A percentile compares a stretch with the other conserved stretches of the same genome.
Conservation (phyloP, 1,284 basidiomycete genomes). For the Polyporus tsugae region DNA sequence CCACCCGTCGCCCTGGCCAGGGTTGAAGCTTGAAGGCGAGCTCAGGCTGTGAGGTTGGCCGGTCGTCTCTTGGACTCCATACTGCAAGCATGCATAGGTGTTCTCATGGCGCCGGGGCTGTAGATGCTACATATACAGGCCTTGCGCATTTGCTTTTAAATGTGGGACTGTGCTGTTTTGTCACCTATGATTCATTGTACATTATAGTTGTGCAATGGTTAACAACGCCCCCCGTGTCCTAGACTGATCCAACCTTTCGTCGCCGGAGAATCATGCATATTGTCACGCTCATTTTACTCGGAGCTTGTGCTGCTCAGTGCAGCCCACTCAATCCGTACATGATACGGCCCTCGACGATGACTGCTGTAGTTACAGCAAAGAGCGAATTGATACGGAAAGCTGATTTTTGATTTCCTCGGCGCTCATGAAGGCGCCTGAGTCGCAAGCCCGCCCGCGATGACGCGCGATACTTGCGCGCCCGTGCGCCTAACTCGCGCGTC, state of each 20-base stretch:
- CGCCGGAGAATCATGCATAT: background rate
- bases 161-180: background rate
- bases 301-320: no score
- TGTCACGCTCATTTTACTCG: background rate
- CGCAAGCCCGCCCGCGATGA: no score
- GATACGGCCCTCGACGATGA: no score
- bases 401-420: no score
- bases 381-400: no score
- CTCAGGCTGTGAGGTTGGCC: background rate
- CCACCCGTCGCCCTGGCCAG: background rate
- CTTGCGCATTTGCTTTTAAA: background rate
- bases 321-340: no score
- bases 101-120: background rate
- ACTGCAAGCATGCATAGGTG: background rate
- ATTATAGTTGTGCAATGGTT: background rate
- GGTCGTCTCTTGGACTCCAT: background rate
- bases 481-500: no score
- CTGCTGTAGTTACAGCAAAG: no score
- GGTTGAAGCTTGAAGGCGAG: conserved; percentile 8
- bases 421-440: no score
- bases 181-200: background rate
- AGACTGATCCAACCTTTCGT: background rate
- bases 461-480: no score
- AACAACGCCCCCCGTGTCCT: background rate
- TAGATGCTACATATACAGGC: background rate